Evolutionary conservation across 106 monocot genomes (phyloP), one percentile per base, ranked within the genome.

Genomic region (Dendrobium nobile): DNA sequence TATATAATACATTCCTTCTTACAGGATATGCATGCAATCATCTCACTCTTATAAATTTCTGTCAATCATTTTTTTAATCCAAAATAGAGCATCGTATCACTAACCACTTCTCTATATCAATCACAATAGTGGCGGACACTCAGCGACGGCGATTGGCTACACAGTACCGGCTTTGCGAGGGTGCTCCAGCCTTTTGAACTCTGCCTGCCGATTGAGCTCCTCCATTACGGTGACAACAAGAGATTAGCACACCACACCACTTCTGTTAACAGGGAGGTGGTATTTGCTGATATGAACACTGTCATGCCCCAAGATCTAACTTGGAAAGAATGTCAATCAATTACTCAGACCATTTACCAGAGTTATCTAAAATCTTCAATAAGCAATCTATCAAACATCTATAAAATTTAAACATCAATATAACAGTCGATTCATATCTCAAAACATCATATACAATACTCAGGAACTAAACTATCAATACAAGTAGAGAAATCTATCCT

Each of bases 221-320:
- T 89, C 86, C 7, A 89, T 87, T 7, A 86, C 67, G 2, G 51
- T 64, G 7, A 54, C 77, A 56, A 87, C 81, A n/a, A n/a, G 51
- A 77, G 72, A 33, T 56, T 31, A 1, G 37, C 45, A 17, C 74
- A 82, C 13, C 9, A 9, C 19, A 86, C 87, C 20, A 93, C 67
- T 47, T 93, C 82, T 18, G 87, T 79, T 17, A 93, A 78, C 19
- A 93, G 85, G 5, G 91, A 85, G 8, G 89, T 80, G 9, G 79
- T 58, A 15, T 83, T 68, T 33, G 89, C 93, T 2, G 27, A 44
- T 41, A 82, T 81, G 40, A 91, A 27, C 64, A 87, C 76, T n/a
- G n/a, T n/a, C n/a, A n/a, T n/a, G n/a, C n/a, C n/a, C n/a, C n/a
- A n/a, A n/a, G n/a, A n/a, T n/a, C n/a, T n/a, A n/a, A n/a, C n/a